Evolutionary conservation across 179 eudicot species (phyloP).

Genomic region (Beta corolliflora): DNA sequence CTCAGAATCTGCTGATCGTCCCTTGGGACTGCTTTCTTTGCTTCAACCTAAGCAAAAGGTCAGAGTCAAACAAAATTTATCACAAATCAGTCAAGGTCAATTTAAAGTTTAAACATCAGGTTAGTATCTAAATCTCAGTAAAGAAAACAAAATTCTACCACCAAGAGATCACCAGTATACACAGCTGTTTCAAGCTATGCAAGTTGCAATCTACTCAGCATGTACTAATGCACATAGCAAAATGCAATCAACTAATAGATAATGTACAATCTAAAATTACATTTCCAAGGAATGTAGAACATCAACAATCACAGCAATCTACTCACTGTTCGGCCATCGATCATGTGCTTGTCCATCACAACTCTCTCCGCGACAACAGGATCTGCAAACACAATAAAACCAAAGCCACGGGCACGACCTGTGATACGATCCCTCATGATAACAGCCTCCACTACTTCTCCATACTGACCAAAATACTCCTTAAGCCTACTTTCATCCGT

Average conservation of each 20-base stretch:
- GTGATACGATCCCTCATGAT: slow-evolving; percentile 73
- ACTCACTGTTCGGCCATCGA: slow-evolving; percentile 80
- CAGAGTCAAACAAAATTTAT: slow-evolving; percentile 21
- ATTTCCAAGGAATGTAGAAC: slow-evolving; percentile 15
- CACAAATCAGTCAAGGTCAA: not conserved
- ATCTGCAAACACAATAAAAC: slow-evolving; percentile 66
- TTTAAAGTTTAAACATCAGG: not conserved
- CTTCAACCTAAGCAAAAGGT: slow-evolving; percentile 60
- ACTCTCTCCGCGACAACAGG: slow-evolving; percentile 69
- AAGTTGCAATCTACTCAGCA: not conserved
- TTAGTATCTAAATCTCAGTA: not conserved
- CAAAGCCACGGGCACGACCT: slow-evolving; percentile 83
- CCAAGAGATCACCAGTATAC: slow-evolving; percentile 1
- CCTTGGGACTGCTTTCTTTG: slow-evolving; percentile 83
- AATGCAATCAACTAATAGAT: slow-evolving; percentile 7
- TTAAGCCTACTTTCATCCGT: slow-evolving; percentile 68
- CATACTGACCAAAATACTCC: slow-evolving; percentile 61
- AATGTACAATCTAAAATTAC: slow-evolving; percentile 16
- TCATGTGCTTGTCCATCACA: slow-evolving; percentile 65
- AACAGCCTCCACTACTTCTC: slow-evolving; percentile 71
- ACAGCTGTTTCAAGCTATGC: not conserved
- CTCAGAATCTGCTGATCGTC: slow-evolving; percentile 55
- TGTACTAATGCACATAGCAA: not conserved
- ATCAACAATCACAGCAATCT: slow-evolving; percentile 26
- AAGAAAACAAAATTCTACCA: not conserved